These are phyloP conservation scores for Solanum boliviense DNA, from an alignment of 257 asterid species.

Conservation along the genomic window DNA sequence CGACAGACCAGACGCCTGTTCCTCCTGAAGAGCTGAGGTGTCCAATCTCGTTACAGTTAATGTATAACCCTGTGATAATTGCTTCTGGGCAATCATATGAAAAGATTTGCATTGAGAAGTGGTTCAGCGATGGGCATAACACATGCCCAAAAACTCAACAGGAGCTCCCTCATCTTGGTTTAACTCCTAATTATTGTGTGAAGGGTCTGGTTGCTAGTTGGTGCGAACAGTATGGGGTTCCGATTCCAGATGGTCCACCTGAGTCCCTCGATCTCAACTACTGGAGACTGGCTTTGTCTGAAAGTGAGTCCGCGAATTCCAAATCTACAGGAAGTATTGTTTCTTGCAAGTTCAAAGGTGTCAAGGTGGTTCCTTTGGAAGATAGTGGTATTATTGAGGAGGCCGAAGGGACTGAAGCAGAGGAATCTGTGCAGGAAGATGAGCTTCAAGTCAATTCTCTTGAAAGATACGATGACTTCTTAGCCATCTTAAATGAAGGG, in stretches of 20 bases:
- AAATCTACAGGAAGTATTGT: slow-evolving; percentile 45
- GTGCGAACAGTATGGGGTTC: slow-evolving; percentile 85
- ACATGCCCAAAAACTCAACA: slow-evolving; percentile 97
- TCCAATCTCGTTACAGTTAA: slow-evolving; percentile 88
- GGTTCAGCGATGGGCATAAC: slow-evolving; percentile 88
- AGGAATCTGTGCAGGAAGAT: slow-evolving; percentile 32
- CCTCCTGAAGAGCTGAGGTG: slow-evolving; percentile 97
- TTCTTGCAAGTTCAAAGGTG: slow-evolving; percentile 60
- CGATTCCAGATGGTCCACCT: slow-evolving; percentile 85
- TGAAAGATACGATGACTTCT: slow-evolving; percentile 41
- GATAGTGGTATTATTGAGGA: slow-evolving; percentile 68
- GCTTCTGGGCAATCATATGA: slow-evolving; percentile 97
- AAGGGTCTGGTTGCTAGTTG: slow-evolving; percentile 92
- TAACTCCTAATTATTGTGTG: slow-evolving; percentile 91
- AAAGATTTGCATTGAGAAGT: slow-evolving; percentile 91
- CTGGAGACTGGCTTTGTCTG: slow-evolving; percentile 89
- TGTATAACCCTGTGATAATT: slow-evolving; percentile 90
- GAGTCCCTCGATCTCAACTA: slow-evolving; percentile 93
- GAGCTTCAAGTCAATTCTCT: slow-evolving; percentile 35
- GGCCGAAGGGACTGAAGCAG: slow-evolving; percentile 62
- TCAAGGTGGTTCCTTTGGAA: slow-evolving; percentile 77
- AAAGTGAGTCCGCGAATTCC: slow-evolving; percentile 62
- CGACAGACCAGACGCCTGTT: slow-evolving; percentile 52
- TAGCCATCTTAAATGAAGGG: slow-evolving; percentile 43
- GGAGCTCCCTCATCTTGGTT: slow-evolving; percentile 77